Evolutionary conservation across 768 basidiomycete species (phyloP), one percentile per base, ranked within the genome.

Genomic region (Agrocybe praecox): DNA sequence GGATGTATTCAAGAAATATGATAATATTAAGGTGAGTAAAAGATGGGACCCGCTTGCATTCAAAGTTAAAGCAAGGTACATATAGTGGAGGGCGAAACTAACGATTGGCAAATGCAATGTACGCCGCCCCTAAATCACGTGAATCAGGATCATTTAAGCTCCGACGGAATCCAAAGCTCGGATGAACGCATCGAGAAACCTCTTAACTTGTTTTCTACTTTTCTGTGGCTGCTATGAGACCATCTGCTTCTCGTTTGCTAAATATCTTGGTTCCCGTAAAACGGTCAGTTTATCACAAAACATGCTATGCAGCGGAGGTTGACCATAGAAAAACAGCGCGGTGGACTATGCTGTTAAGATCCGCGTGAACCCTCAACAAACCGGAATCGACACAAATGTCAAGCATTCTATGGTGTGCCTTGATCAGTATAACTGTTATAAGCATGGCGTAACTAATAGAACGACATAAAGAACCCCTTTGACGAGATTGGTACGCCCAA

Each of bases 331-430:
- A 33, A n/a, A 24, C 60, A 97, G 93, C 60, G 88, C 92, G 50
- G 90, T 99, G 50, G 97, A 98, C 77, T 99, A 92, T 86, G 90
- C 94, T 3, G 94, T 96, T 74, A 98, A 98, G 81, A 97, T 99
- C 76, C 91, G 96, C 50, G 94, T 99, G 49, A 96, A 96, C 70
- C 85, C 94, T 6, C 87, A 90, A 62, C 94, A 97, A 68, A 97
- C 94, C 33, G 97, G 95, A 14, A 86, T 99, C 42, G 96, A 99
- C 79, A 88, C 92, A 54, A 94, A 90, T 72, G 96, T 97, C 64
- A 99, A 99, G 81, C 97, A 99, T 76, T 96, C 94, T 1, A 98
- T 99, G 96, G 96, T 95, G 62, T 63, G 87, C 65, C 12, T 9
- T 8, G n/a, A n/a, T n/a, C n/a, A n/a, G n/a, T n/a, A n/a, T 11